Evolutionary conservation across 441 rosid genomes (phyloP).

Genomic region (Pelargonium fulgidum): DNA sequence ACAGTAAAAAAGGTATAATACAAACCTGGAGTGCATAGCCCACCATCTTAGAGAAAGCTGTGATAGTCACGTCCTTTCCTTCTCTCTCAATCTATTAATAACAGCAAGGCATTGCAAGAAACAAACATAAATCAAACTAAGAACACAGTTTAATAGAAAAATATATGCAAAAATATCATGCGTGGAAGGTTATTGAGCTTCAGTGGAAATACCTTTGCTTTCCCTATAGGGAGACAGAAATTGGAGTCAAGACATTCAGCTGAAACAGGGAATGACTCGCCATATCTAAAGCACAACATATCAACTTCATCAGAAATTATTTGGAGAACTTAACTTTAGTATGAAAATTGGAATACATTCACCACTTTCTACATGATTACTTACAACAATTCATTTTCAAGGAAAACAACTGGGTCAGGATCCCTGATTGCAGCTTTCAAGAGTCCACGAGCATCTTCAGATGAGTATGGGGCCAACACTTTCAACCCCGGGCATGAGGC

Average conservation of each 20-base stretch:
- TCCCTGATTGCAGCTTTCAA: slow-evolving; percentile 94
- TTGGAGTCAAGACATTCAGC: slow-evolving; percentile 89
- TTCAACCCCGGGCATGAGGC: slow-evolving; percentile 83
- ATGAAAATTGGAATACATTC: not conserved
- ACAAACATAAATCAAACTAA: not conserved
- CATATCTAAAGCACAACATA: slow-evolving; percentile 47
- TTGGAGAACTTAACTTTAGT: not conserved
- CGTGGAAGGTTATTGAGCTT: not conserved
- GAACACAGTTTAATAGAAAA: not conserved
- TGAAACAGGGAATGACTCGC: slow-evolving; percentile 86
- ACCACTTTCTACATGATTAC: slow-evolving; percentile 24
- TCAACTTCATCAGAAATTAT: not conserved
- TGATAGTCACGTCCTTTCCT: slow-evolving; percentile 90
- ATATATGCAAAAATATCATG: slow-evolving; percentile 17
- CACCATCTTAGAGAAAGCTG: slow-evolving; percentile 87
- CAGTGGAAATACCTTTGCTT: slow-evolving; percentile 61
- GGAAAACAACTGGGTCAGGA: slow-evolving; percentile 96
- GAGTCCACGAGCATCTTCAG: slow-evolving; percentile 93
- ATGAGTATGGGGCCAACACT: slow-evolving; percentile 74
- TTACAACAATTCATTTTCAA: slow-evolving; percentile 85
- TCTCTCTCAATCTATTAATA: slow-evolving; percentile 71
- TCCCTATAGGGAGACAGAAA: slow-evolving; percentile 92
- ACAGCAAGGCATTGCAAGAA: not conserved
- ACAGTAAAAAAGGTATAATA: not conserved
- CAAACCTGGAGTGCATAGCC: slow-evolving; percentile 73